Conservation (phyloP, 192 early-diverging fungal species). For the Coemansia sp. region DNA sequence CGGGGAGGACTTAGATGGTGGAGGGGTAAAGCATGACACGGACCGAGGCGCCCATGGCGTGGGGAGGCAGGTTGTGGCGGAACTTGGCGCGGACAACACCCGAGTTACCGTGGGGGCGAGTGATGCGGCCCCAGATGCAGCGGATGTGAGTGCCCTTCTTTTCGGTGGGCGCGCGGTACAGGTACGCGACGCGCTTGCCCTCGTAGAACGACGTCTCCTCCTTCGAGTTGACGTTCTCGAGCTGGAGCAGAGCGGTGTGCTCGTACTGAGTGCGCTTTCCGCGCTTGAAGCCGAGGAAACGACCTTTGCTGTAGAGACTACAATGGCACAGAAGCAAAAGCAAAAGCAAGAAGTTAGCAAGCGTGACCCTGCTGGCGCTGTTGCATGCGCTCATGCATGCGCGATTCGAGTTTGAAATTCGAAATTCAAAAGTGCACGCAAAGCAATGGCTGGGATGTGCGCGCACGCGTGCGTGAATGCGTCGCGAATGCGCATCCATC, state of each 20-base stretch:
- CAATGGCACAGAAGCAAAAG: conserved; percentile 3
- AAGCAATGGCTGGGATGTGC: neutral
- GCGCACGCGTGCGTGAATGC: no score
- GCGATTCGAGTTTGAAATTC: neutral
- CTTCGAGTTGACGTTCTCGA: conserved; percentile 91
- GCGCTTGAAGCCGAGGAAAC: conserved; percentile 95
- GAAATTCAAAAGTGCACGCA: neutral
- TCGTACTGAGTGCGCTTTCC: conserved; percentile 90
- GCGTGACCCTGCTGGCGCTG: neutral
- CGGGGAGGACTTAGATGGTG: conserved; percentile 63
- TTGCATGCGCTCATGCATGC: neutral
- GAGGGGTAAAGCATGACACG: conserved; percentile 99
- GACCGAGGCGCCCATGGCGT: conserved; percentile 89
- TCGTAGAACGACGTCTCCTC: conserved; percentile 96
- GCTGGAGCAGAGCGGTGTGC: conserved; percentile 89
- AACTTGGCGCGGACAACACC: conserved; percentile 98
- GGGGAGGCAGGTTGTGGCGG: conserved; percentile 95
- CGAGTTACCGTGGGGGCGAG: conserved; percentile 94
- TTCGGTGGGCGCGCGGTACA: conserved; percentile 91
- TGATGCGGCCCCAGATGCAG: conserved; percentile 97
- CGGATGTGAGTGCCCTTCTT: conserved; percentile 93
- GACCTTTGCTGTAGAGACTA: conserved; percentile 98
- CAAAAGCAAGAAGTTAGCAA: neutral
- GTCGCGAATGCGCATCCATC: conserved; percentile 25
- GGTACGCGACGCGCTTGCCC: conserved; percentile 98